A percentile compares a stretch with the other conserved stretches of the same genome.
Conservation (phyloP, 257 asterid genomes). For the Dorcoceras hygrometricum region DNA sequence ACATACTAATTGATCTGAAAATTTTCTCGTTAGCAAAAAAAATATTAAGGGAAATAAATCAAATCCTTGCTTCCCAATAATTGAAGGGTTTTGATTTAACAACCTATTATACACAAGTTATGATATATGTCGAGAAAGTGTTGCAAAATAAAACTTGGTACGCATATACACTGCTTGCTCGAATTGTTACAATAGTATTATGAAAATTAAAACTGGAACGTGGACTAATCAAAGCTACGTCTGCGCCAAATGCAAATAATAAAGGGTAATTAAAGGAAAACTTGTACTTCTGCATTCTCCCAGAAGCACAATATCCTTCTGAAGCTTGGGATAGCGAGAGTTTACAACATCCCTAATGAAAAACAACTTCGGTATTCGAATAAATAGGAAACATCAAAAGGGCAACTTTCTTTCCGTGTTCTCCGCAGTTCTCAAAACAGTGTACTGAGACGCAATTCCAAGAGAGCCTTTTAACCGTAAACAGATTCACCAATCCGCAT, state of each 20-base stretch:
- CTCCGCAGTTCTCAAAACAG: conserved; percentile 39
- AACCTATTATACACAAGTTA: background rate
- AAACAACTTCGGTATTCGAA: conserved; percentile 24
- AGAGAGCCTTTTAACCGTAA: conserved; percentile 25
- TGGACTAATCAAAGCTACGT: background rate
- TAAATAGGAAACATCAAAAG: conserved; percentile 13
- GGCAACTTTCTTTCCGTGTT: conserved; percentile 29
- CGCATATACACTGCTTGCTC: background rate
- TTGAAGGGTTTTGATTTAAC: no score
- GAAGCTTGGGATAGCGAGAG: conserved; percentile 24
- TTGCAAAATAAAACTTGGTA: background rate
- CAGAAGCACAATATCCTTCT: conserved; percentile 13
- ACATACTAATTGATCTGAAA: no score
- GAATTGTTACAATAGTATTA: background rate
- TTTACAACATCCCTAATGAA: conserved; percentile 29
- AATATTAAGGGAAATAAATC: no score
- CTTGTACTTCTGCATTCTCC: conserved; percentile 12
- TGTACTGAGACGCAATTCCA: conserved; percentile 26
- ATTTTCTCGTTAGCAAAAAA: no score
- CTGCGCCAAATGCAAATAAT: background rate
- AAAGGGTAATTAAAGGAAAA: background rate
- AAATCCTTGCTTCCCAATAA: background rate
- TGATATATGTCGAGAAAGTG: background rate
- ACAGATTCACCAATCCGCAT: conserved; percentile 26
- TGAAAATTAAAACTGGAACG: background rate